phyloP scores from a whole-genome alignment of 139 green algal genomes.

The Eudorina sp. region DNA sequence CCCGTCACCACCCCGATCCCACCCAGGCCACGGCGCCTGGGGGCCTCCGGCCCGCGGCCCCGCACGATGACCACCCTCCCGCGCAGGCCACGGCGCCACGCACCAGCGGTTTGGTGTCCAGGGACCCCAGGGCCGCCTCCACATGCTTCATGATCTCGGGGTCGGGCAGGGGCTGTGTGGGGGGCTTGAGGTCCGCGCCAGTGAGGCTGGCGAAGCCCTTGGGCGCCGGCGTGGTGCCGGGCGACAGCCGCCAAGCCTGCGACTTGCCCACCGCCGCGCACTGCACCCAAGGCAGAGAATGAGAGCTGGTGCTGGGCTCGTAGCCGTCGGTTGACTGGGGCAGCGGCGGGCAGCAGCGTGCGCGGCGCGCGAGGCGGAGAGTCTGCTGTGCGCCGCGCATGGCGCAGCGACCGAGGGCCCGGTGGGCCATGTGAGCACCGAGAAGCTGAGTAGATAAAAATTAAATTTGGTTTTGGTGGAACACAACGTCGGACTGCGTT shows the following conservation, averaged over 20 bases:
- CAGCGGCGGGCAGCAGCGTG: neutral
- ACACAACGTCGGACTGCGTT: too few species aligned
- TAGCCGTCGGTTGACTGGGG: neutral
- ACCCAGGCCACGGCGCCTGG: too few species aligned
- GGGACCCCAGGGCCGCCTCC: neutral
- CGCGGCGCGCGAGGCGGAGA: neutral
- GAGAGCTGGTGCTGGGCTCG: neutral
- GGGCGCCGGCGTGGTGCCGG: neutral
- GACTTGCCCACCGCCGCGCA: slow-evolving; percentile 5
- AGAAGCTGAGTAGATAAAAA: too few species aligned
- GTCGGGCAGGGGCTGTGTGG: slow-evolving; percentile 36
- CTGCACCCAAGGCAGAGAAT: neutral
- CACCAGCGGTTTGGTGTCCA: slow-evolving; percentile 46
- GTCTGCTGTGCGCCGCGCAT: slow-evolving; percentile 17
- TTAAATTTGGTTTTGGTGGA: too few species aligned
- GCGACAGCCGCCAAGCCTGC: slow-evolving; percentile 10
- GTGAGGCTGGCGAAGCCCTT: neutral
- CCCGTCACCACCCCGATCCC: too few species aligned
- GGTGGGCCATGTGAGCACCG: slow-evolving; percentile 31
- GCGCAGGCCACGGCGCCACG: neutral
- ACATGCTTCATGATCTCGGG: slow-evolving; percentile 40
- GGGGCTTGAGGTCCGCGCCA: slow-evolving; percentile 9
- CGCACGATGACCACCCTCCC: too few species aligned
- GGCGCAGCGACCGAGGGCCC: slow-evolving; percentile 6
- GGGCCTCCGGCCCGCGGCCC: too few species aligned